Evolutionary conservation across 2,329 filamentous ascomycete species (phyloP), one percentile per base, ranked within the genome.

Genomic region (Dryadomyces sulphureus): DNA sequence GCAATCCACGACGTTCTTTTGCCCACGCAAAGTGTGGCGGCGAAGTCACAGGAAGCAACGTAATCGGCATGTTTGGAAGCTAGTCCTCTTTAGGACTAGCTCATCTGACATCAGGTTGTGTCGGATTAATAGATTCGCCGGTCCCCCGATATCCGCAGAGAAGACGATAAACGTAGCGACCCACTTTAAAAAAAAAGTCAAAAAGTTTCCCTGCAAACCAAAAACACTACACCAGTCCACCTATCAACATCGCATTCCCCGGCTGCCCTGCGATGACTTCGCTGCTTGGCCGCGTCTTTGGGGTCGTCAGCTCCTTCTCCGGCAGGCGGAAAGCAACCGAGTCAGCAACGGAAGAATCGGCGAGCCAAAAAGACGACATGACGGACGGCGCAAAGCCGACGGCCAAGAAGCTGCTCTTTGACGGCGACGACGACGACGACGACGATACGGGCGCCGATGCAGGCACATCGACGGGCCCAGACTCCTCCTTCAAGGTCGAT

Each of bases 401-500:
- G 2, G 45, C 47, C 3, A 73, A 70, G 59, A 67, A 68, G 55
- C 63, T 58, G 25, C 62, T 79, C 27, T 68, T 81, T 42, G 74
- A 78, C 52, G 74, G 77, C 12, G 55, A 70, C 47, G 65, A 66
- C 21, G 63, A 65, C 43, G 63, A 66, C 45, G 61, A 61, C 16
- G 63, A 66, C 41, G 65, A 65, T 41, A 63, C 20, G 12, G 35
- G 5, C 1, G 7, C 19, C 38, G 64, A 45, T 57, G 62, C 54
- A n/a, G n/a, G n/a, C n/a, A n/a, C n/a, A n/a, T n/a, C n/a, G 56
- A 57, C 52, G 57, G 56, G 57, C 24, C 53, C 60, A 34, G 61
- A 62, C 1, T 45, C 49, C 0, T 38, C 49, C 25, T 74, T 96
- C 60, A 88, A 84, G 60, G 81, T 98, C 63, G 96, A 98, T 63